phyloP scores from a whole-genome alignment of 495 filamentous ascomycete species.

The Choiromyces venosus region DNA sequence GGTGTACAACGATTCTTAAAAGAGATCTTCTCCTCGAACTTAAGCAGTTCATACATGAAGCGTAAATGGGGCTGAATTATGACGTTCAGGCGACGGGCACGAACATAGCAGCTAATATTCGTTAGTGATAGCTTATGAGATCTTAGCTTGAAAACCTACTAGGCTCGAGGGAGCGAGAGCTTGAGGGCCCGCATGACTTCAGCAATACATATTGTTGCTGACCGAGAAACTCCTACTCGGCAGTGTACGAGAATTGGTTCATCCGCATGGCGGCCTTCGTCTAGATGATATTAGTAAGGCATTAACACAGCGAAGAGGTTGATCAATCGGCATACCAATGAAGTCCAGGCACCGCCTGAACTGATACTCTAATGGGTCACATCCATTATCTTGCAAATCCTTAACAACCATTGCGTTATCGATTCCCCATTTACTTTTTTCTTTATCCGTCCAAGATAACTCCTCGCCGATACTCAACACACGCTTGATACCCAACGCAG shows the following conservation, averaged over 20 bases:
- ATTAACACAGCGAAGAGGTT: neutral
- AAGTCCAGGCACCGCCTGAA: constrained; percentile 85
- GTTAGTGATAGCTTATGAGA: constrained; percentile 9
- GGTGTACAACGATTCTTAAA: constrained; percentile 44
- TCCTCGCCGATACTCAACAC: constrained; percentile 92
- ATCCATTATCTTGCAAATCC: constrained; percentile 90
- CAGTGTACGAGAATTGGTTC: constrained; percentile 94
- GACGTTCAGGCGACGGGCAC: constrained; percentile 73
- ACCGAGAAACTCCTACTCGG: constrained; percentile 88
- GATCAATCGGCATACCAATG: constrained; percentile 62
- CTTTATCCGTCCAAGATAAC: constrained; percentile 67
- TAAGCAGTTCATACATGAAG: constrained; percentile 69
- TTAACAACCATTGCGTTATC: constrained; percentile 74
- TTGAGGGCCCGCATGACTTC: constrained; percentile 81
- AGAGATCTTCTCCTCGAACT: constrained; percentile 77
- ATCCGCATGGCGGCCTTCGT: constrained; percentile 64
- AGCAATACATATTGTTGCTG: constrained; percentile 95
- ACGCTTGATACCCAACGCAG: constrained; percentile 72
- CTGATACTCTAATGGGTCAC: constrained; percentile 81
- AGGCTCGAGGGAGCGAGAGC: constrained; percentile 84
- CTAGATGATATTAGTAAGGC: constrained; percentile 46
- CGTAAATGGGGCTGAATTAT: constrained; percentile 60
- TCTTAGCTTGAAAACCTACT: constrained; percentile 50
- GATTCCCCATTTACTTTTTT: constrained; percentile 60
- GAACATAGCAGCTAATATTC: constrained; percentile 69